Conservation (phyloP, 2,329 filamentous ascomycete genomes). For the Ophiosphaerella herpotricha region DNA sequence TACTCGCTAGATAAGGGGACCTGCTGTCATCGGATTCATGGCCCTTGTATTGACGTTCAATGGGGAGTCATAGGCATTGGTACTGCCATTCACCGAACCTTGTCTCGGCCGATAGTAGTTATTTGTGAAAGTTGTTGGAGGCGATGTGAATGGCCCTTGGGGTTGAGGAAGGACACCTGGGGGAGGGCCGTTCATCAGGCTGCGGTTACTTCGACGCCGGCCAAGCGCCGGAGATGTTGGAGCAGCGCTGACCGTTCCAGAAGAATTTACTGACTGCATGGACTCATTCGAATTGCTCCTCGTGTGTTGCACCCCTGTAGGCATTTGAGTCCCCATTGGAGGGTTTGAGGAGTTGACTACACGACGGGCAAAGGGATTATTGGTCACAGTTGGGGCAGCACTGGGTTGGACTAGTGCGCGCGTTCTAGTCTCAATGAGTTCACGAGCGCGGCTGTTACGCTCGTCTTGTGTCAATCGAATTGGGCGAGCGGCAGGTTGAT, state of each 20-base stretch:
- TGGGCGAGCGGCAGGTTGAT: slow-evolving; percentile 25
- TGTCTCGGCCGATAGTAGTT: slow-evolving; percentile 36
- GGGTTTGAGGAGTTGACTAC: slow-evolving; percentile 26
- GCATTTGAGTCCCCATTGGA: slow-evolving; percentile 13
- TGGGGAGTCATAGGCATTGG: slow-evolving; percentile 31
- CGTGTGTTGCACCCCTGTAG: slow-evolving; percentile 25
- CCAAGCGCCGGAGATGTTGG: slow-evolving; percentile 35
- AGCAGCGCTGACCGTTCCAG: slow-evolving; percentile 30
- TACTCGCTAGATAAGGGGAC: slow-evolving; percentile 33
- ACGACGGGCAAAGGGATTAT: slow-evolving; percentile 44
- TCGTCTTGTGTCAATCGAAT: slow-evolving; percentile 41
- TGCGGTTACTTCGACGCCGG: slow-evolving; percentile 44
- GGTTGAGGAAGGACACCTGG: slow-evolving; percentile 27
- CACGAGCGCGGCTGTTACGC: slow-evolving; percentile 39
- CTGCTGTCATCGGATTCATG: slow-evolving; percentile 39
- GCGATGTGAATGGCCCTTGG: slow-evolving; percentile 28
- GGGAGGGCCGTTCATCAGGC: slow-evolving; percentile 31
- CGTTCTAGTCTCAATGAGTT: slow-evolving; percentile 43
- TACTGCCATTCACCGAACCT: slow-evolving; percentile 21
- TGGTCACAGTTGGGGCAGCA: slow-evolving; percentile 32
- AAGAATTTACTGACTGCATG: slow-evolving; percentile 33
- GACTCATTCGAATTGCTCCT: slow-evolving; percentile 43
- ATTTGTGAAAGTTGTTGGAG: slow-evolving; percentile 30
- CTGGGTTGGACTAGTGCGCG: slow-evolving; percentile 36
- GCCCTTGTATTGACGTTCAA: slow-evolving; percentile 30